phyloP scores from a whole-genome alignment of 2,329 filamentous ascomycete genomes.

The Lachnellula occidentalis region DNA sequence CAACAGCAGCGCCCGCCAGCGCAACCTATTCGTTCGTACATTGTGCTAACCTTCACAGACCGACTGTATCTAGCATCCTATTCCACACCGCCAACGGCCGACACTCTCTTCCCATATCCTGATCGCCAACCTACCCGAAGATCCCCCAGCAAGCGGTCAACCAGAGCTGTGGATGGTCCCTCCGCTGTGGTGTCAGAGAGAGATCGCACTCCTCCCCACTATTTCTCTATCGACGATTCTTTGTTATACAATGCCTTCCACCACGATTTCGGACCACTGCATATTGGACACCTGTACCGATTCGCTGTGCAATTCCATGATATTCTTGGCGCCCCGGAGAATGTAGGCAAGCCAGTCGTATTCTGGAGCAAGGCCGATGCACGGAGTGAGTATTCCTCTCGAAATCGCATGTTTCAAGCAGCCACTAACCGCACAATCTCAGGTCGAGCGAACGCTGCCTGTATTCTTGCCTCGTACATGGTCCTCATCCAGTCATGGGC shows the following conservation, averaged over 20 bases:
- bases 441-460: conserved; percentile 91
- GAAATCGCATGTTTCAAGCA: conserved; percentile 6
- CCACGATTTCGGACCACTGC: conserved; percentile 94
- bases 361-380: conserved; percentile 95
- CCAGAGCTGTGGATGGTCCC: conserved; percentile 56
- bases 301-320: conserved; percentile 96
- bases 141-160: conserved; percentile 72
- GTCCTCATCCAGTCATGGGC: conserved; percentile 97
- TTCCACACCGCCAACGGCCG: conserved; percentile 69
- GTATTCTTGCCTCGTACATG: conserved; percentile 96
- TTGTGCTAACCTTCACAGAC: conserved; percentile 55
- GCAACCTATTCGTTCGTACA: conserved; percentile 12
- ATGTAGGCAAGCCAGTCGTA: conserved; percentile 83
- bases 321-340: conserved; percentile 84
- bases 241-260: conserved; percentile 98
- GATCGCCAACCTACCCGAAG: conserved; percentile 44
- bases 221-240: conserved; percentile 90
- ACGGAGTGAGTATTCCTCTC: conserved; percentile 58
- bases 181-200: conserved; percentile 40
- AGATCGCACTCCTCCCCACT: conserved; percentile 67
- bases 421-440: conserved; percentile 23
- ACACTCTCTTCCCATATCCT: conserved; percentile 83
- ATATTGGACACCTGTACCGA: conserved; percentile 94
- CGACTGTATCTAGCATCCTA: conserved; percentile 94
- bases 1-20: not conserved